Percentiles rank a stretch among this genome's conserved stretches.
These are phyloP conservation scores for Angomonas ambiguus DNA, from an alignment of 208 protist species.

Conservation along the genomic window DNA sequence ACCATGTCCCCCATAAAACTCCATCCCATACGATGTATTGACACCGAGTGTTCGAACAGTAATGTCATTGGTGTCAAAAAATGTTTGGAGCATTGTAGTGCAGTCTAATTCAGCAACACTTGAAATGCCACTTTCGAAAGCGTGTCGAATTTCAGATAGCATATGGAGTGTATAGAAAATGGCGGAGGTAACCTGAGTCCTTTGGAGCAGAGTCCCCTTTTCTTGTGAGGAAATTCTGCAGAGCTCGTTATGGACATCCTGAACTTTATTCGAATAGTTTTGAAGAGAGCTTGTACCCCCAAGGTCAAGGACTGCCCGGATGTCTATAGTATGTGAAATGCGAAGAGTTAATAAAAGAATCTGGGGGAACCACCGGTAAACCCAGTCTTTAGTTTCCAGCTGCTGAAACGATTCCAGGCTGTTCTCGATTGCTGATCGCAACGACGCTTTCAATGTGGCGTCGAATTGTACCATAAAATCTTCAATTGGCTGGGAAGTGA, in stretches of 20 bases:
- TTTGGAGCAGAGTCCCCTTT: neutral
- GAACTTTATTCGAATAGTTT: conserved; percentile 44
- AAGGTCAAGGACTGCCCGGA: conserved; percentile 52
- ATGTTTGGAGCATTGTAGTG: conserved; percentile 73
- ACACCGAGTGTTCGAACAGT: conserved; percentile 50
- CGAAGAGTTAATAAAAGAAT: conserved; percentile 59
- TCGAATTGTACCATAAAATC: conserved; percentile 75
- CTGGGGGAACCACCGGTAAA: conserved; percentile 57
- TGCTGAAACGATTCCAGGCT: conserved; percentile 36
- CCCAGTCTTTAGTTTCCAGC: conserved; percentile 43
- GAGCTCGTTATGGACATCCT: conserved; percentile 50
- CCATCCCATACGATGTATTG: conserved; percentile 60
- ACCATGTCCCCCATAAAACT: conserved; percentile 71
- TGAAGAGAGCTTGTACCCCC: conserved; percentile 41
- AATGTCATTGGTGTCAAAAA: conserved; percentile 48
- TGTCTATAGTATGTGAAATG: conserved; percentile 57
- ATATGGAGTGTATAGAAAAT: conserved; percentile 58
- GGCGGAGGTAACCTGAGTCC: conserved; percentile 25
- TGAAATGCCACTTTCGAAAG: conserved; percentile 37
- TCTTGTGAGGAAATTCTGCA: conserved; percentile 26
- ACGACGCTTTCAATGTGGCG: conserved; percentile 34
- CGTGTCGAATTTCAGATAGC: conserved; percentile 40
- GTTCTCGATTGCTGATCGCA: conserved; percentile 40
- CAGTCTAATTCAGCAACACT: conserved; percentile 54
- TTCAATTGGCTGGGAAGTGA: conserved; percentile 45